These are phyloP conservation scores for Pythium apleroticum DNA, from an alignment of 352 stramenopile species.

Conservation along the genomic window DNA sequence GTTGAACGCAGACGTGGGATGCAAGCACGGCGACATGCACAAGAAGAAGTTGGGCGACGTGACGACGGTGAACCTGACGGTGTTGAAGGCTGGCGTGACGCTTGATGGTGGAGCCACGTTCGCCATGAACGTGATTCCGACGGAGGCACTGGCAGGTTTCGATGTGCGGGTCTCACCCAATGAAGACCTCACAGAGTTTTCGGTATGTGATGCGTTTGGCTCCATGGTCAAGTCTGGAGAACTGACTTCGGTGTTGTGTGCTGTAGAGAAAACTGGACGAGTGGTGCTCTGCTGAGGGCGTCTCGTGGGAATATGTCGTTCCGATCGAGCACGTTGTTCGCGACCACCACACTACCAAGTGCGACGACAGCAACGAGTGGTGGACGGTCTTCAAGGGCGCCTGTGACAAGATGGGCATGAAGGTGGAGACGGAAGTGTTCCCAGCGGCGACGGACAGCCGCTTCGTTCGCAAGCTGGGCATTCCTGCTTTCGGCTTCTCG, in stretches of 20 bases:
- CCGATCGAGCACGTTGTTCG: constrained; percentile 29
- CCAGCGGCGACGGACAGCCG: constrained; percentile 93
- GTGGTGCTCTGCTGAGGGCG: constrained; percentile 87
- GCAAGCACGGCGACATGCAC: constrained; percentile 70
- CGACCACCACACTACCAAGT: constrained; percentile 54
- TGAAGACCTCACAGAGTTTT: constrained; percentile 85
- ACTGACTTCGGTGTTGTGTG: no score
- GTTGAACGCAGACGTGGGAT: constrained; percentile 72
- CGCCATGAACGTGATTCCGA: constrained; percentile 94
- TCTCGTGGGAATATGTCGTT: constrained; percentile 75
- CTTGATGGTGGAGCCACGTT: constrained; percentile 82
- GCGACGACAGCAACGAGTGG: constrained; percentile 23
- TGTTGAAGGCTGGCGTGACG: constrained; percentile 89
- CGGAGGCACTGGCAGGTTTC: constrained; percentile 88
- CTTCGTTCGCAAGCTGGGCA: constrained; percentile 89
- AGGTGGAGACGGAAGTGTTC: constrained; percentile 92
- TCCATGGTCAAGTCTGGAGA: no score
- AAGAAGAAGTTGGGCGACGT: constrained; percentile 91
- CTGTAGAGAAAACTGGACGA: constrained; percentile 76
- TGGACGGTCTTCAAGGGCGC: constrained; percentile 56
- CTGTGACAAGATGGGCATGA: constrained; percentile 50
- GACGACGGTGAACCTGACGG: constrained; percentile 95
- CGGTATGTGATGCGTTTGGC: no score
- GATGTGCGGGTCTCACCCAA: constrained; percentile 94
- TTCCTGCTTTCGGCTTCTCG: constrained; percentile 92